phyloP scores from a whole-genome alignment of 352 stramenopile species.

The Pythium biforme region DNA sequence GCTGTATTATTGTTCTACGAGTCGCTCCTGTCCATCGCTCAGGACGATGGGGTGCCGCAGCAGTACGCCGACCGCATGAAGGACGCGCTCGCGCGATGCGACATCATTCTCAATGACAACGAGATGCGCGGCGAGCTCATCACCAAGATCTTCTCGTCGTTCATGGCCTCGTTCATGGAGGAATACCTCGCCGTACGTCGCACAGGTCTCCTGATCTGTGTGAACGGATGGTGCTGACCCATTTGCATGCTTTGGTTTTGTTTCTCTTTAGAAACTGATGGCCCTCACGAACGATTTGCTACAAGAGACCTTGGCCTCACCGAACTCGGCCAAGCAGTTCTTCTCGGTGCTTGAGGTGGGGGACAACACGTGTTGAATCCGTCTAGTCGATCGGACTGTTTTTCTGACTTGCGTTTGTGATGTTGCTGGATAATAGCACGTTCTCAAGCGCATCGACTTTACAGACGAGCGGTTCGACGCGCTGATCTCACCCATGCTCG shows the following conservation, averaged over 20 bases:
- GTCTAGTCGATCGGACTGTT: not conserved
- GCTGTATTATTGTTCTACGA: conserved; percentile 51
- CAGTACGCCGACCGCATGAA: conserved; percentile 42
- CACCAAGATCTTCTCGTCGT: conserved; percentile 67
- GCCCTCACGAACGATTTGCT: conserved; percentile 57
- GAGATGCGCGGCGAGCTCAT: conserved; percentile 66
- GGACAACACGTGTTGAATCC: not conserved
- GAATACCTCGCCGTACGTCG: conserved; percentile 59
- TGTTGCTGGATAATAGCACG: conserved; percentile 29
- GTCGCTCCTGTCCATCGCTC: conserved; percentile 41
- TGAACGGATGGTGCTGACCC: not conserved
- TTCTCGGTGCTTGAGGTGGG: conserved; percentile 64
- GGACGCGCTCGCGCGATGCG: conserved; percentile 49
- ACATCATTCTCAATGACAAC: conserved; percentile 63
- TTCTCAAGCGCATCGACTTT: conserved; percentile 60
- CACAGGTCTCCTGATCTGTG: not conserved
- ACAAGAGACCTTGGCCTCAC: conserved; percentile 57
- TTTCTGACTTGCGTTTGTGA: too few relatives aligned
- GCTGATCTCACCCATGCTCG: conserved; percentile 36
- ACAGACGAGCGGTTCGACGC: conserved; percentile 62
- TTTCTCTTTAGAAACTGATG: conserved; percentile 49
- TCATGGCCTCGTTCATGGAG: conserved; percentile 56
- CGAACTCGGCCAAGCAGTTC: conserved; percentile 62
- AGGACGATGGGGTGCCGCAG: conserved; percentile 40
- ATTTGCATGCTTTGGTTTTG: not conserved